Evolutionary conservation across 2,329 filamentous ascomycete genomes (phyloP).

Genomic region (Aureobasidium lini): DNA sequence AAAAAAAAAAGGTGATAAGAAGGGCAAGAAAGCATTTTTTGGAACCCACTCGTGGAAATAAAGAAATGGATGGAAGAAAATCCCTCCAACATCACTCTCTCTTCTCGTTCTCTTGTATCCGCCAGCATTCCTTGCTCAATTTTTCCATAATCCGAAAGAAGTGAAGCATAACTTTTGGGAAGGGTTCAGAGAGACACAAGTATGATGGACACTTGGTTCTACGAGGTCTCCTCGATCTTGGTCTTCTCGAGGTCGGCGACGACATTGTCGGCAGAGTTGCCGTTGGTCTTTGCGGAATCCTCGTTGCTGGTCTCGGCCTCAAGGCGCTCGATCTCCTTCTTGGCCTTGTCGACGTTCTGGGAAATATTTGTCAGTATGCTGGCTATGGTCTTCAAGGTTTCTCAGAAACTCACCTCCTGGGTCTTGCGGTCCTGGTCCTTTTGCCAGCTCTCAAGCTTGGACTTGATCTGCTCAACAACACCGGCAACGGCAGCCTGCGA

Average conservation of each 20-base stretch:
- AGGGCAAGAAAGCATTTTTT: background rate
- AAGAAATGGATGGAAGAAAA: no score
- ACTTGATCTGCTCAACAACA: slow-evolving; percentile 81
- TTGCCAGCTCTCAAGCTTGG: slow-evolving; percentile 89
- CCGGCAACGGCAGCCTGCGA: slow-evolving; percentile 72
- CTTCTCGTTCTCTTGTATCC: background rate
- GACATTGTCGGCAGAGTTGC: slow-evolving; percentile 47
- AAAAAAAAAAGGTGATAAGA: background rate
- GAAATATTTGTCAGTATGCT: slow-evolving; percentile 25
- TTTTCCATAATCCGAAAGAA: background rate
- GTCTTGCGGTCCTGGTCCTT: slow-evolving; percentile 83
- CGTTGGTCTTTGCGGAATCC: slow-evolving; percentile 50
- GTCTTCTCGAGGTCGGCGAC: slow-evolving; percentile 56
- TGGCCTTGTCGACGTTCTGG: slow-evolving; percentile 92
- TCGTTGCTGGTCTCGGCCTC: slow-evolving; percentile 58
- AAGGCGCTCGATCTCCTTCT: slow-evolving; percentile 87
- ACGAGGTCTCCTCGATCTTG: slow-evolving; percentile 46
- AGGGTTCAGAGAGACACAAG: background rate
- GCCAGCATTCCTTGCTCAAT: background rate
- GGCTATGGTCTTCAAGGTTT: background rate
- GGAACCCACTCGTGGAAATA: background rate
- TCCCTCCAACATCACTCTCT: background rate
- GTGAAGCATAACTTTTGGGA: slow-evolving; percentile 1
- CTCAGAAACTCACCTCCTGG: slow-evolving; percentile 59
- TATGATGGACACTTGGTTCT: background rate